Evolutionary conservation across 352 stramenopile species (phyloP).

Genomic region (Phytophthora pistaciae): DNA sequence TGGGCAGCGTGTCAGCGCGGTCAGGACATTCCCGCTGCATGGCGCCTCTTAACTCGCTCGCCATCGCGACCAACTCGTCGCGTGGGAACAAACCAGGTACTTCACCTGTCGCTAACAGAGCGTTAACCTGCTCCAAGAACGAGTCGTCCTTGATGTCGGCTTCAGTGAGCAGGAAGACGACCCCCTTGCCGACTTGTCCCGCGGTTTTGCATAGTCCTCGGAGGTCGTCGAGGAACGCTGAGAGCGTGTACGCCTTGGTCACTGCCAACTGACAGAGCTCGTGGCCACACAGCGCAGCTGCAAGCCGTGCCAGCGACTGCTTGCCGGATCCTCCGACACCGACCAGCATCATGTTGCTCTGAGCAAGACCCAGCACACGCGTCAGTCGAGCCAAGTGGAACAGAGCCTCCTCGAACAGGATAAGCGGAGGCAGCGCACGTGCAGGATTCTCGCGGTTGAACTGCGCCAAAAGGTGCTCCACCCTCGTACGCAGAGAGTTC

Average conservation of each 20-base stretch:
- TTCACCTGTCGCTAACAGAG: conserved; percentile 83
- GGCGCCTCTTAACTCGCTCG: conserved; percentile 72
- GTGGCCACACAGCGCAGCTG: conserved; percentile 79
- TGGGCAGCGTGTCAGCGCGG: conserved; percentile 77
- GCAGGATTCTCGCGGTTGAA: conserved; percentile 89
- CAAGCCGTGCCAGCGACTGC: conserved; percentile 83
- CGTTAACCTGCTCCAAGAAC: conserved; percentile 92
- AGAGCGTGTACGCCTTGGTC: conserved; percentile 90
- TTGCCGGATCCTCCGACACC: conserved; percentile 92
- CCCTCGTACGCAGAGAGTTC: conserved; percentile 51
- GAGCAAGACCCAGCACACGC: conserved; percentile 78
- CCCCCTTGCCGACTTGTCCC: conserved; percentile 79
- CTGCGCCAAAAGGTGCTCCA: conserved; percentile 69
- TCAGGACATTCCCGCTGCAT: conserved; percentile 81
- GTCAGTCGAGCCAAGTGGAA: conserved; percentile 87
- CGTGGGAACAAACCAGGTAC: conserved; percentile 89
- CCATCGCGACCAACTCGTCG: conserved; percentile 90
- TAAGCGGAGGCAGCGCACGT: conserved; percentile 71
- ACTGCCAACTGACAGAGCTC: conserved; percentile 89
- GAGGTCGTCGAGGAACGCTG: conserved; percentile 90
- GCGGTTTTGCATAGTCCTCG: conserved; percentile 85
- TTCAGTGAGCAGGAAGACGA: conserved; percentile 91
- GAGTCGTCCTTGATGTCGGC: conserved; percentile 92
- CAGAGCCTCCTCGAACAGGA: conserved; percentile 93
- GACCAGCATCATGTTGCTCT: conserved; percentile 93